phyloP scores from a whole-genome alignment of 129 eudicot genomes.

The Erigeron canadensis region DNA sequence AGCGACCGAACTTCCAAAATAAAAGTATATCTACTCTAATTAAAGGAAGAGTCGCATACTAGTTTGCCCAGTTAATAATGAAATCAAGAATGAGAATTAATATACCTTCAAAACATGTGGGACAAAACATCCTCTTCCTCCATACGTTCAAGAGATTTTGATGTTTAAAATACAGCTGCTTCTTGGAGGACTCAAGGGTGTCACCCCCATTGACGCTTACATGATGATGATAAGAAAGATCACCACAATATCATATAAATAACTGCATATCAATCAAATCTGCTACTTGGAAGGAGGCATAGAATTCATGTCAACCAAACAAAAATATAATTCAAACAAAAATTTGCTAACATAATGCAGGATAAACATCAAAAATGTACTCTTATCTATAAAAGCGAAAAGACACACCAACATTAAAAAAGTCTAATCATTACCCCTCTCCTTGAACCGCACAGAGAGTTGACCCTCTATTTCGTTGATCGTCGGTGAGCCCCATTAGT shows the following conservation, averaged over 20 bases:
- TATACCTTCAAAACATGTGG: conserved; percentile 88
- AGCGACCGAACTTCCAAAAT: neutral
- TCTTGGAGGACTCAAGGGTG: conserved; percentile 38
- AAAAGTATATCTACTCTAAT: neutral
- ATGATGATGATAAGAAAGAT: too few species aligned
- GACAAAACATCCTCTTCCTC: conserved; percentile 80
- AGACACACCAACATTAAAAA: conserved; percentile 9
- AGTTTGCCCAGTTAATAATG: neutral
- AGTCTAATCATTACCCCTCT: conserved; percentile 23
- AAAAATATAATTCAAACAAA: conserved; percentile 13
- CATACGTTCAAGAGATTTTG: conserved; percentile 20
- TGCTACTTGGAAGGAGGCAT: neutral
- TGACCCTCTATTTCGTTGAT: conserved; percentile 1
- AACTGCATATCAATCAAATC: conserved; percentile 14
- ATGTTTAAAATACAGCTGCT: conserved; percentile 39
- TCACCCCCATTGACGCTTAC: too few species aligned
- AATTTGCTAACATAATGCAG: conserved; percentile 20
- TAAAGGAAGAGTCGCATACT: neutral
- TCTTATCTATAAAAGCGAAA: neutral
- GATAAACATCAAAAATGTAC: conserved; percentile 14
- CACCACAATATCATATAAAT: too few species aligned
- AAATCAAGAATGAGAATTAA: conserved; percentile 24
- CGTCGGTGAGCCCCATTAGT: neutral
- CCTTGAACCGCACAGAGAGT: neutral
- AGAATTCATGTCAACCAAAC: conserved; percentile 4